These are phyloP conservation scores for Entoloma clypeatum DNA, from an alignment of 1,284 basidiomycete genomes.

Conservation along the genomic window DNA sequence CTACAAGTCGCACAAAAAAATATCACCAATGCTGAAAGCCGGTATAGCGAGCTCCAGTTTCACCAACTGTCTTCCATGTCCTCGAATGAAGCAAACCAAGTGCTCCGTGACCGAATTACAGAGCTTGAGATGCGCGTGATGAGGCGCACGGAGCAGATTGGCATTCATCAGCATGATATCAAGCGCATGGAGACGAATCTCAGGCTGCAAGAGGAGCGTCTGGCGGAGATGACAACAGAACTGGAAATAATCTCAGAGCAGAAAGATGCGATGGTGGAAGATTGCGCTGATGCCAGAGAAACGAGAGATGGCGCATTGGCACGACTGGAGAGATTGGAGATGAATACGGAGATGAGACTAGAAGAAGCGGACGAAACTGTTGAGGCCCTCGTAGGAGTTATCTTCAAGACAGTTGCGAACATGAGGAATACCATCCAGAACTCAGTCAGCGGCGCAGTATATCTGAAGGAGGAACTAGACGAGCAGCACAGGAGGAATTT, in stretches of 20 bases:
- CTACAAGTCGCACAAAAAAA: constrained; percentile 49
- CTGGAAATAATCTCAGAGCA: constrained; percentile 59
- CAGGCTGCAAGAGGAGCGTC: constrained; percentile 65
- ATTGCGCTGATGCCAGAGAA: constrained; percentile 69
- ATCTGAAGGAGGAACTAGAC: constrained; percentile 15
- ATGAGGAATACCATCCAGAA: constrained; percentile 23
- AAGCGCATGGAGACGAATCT: constrained; percentile 68
- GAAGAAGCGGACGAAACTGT: constrained; percentile 31
- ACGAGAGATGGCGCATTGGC: constrained; percentile 58
- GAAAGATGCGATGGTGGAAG: constrained; percentile 76
- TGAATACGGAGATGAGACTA: constrained; percentile 38
- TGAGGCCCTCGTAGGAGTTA: constrained; percentile 32
- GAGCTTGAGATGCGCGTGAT: constrained; percentile 59
- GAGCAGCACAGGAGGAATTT: constrained; percentile 6
- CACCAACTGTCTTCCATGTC: constrained; percentile 62
- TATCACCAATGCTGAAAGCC: constrained; percentile 49
- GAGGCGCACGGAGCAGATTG: constrained; percentile 65
- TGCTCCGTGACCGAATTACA: constrained; percentile 57
- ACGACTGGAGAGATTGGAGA: constrained; percentile 54
- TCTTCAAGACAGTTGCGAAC: constrained; percentile 30
- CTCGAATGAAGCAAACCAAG: constrained; percentile 46
- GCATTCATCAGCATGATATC: constrained; percentile 71
- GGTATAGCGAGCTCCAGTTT: constrained; percentile 56
- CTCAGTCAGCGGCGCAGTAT: constrained; percentile 8
- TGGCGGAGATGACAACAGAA: constrained; percentile 62